Percentiles rank a stretch among this genome's conserved stretches.
These are phyloP conservation scores for Apiotrichum veenhuisii DNA, from an alignment of 1,284 basidiomycete genomes.

Conservation along the genomic window DNA sequence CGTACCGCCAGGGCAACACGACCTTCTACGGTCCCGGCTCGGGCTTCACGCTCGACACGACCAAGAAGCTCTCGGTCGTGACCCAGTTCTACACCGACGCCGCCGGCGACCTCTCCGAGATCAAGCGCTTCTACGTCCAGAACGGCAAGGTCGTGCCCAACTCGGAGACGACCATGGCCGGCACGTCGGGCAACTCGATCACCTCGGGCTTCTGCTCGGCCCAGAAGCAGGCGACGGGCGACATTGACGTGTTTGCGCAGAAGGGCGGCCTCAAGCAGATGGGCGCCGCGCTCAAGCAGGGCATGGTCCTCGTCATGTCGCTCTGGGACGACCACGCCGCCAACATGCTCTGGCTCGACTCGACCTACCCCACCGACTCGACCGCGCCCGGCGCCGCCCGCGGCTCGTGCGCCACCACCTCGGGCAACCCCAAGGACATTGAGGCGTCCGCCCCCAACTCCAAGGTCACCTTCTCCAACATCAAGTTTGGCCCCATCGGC, in stretches of 20 bases:
- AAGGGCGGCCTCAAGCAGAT: conserved; percentile 4
- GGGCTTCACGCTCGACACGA: conserved; percentile 2
- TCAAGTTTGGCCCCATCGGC: conserved; percentile 1
- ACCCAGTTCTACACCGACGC: conserved; percentile 2
- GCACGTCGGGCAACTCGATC: conserved; percentile 2
- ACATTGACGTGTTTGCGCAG: background rate
- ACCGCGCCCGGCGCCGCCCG: background rate
- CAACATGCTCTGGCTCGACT: conserved; percentile 6
- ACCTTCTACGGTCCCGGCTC: conserved; percentile 4
- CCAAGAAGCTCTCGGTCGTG: conserved; percentile 3
- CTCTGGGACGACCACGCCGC: conserved; percentile 7
- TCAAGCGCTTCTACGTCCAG: conserved; percentile 5
- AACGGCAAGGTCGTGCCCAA: conserved; percentile 1
- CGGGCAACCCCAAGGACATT: background rate
- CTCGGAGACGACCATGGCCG: background rate
- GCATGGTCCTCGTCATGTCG: conserved; percentile 7
- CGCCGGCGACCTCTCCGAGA: background rate
- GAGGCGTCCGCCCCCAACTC: background rate
- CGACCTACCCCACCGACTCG: background rate
- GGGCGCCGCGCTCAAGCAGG: background rate
- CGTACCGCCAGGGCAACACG: conserved; percentile 1
- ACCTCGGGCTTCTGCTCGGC: background rate
- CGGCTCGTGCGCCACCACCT: background rate
- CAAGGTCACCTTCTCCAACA: background rate
- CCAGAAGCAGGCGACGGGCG: background rate